Percentiles rank a stretch among this genome's conserved stretches.
Evolutionary conservation across 257 asterid genomes (phyloP).

Genomic region (Salvia miltiorrhiza): DNA sequence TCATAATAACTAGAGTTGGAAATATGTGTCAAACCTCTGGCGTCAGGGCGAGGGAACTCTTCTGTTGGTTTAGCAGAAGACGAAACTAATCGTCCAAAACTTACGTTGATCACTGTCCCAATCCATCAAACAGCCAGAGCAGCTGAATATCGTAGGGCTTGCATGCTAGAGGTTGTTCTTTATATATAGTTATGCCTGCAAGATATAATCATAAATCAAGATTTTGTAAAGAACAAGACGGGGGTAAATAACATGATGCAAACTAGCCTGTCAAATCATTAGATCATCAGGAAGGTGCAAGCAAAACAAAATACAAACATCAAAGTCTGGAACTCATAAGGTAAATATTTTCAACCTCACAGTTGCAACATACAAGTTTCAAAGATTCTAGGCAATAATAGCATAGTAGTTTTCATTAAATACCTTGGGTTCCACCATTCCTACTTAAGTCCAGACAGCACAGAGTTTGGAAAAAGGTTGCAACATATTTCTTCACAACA

Average conservation of each 20-base stretch:
- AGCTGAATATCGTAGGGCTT: background rate
- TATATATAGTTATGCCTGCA: conserved; percentile 17
- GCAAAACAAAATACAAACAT: background rate
- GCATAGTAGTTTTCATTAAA: background rate
- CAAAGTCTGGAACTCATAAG: background rate
- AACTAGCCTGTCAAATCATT: background rate
- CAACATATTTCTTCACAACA: background rate
- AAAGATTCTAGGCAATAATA: background rate
- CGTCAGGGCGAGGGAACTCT: background rate
- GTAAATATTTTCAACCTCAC: background rate
- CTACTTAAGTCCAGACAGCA: background rate
- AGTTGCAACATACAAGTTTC: background rate
- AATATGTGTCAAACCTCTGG: conserved; percentile 1
- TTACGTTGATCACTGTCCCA: background rate
- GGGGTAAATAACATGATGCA: background rate
- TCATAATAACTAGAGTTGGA: conserved; percentile 4
- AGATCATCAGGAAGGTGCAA: background rate
- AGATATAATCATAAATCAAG: background rate
- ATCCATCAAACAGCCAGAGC: conserved; percentile 3
- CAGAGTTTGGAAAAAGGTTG: background rate
- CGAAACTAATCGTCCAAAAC: background rate
- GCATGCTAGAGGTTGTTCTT: background rate
- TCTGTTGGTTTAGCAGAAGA: background rate
- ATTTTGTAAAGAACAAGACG: background rate
- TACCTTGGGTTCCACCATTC: background rate